A percentile compares a stretch with the other conserved stretches of the same genome.
Evolutionary conservation across 768 basidiomycete species (phyloP).

Genomic region (Leccinum rimulosum): DNA sequence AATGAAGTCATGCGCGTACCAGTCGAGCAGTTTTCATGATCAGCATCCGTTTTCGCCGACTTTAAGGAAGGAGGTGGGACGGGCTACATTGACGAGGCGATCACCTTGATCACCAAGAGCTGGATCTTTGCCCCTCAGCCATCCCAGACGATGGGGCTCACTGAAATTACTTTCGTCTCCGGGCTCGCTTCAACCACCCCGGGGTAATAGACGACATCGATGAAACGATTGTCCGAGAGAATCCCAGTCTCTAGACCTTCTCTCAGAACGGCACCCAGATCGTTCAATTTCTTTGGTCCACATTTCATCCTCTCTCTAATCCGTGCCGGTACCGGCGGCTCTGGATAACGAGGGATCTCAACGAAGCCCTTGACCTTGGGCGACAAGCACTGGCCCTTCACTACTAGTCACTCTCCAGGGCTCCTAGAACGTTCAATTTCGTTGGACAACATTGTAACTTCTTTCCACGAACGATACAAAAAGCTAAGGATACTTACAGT

Average conservation of each 20-base stretch:
- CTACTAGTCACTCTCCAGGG: too few relatives aligned
- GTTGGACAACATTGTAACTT: too few relatives aligned
- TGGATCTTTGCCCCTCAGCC: not conserved
- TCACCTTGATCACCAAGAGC: not conserved
- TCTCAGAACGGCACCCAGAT: not conserved
- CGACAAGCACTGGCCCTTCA: too few relatives aligned
- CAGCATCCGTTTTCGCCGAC: not conserved
- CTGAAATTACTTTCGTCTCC: not conserved
- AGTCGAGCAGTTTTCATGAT: not conserved
- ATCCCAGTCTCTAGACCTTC: not conserved
- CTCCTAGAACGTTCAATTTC: too few relatives aligned
- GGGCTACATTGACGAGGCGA: not conserved
- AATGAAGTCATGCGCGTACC: not conserved
- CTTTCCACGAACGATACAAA: too few relatives aligned
- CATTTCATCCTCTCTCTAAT: too few relatives aligned
- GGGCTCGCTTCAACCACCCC: not conserved
- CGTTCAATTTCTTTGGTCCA: too few relatives aligned
- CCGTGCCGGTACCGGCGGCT: too few relatives aligned
- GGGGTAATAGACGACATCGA: not conserved
- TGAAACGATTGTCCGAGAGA: not conserved
- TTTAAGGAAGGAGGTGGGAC: not conserved
- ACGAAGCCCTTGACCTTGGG: too few relatives aligned
- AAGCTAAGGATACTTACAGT: too few relatives aligned
- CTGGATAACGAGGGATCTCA: too few relatives aligned
- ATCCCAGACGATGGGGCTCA: not conserved